Evolutionary conservation across 208 protist species (phyloP).

Genomic region (Endotrypanum monterogeii): DNA sequence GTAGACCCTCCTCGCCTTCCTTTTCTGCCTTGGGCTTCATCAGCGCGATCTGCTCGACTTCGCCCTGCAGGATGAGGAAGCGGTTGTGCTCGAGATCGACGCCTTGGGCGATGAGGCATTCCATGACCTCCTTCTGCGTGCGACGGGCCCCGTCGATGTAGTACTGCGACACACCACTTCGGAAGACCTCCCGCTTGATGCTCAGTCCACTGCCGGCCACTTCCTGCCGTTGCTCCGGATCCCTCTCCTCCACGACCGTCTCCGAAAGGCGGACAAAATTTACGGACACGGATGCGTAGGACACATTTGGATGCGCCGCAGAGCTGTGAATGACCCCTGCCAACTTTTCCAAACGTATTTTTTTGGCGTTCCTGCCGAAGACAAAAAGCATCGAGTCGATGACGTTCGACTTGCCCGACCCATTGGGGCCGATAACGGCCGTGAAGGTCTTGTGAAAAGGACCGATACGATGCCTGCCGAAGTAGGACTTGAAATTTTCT

Average conservation of each 20-base stretch:
- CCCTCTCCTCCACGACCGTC: slow-evolving; percentile 66
- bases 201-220: slow-evolving; percentile 91
- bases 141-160: slow-evolving; percentile 80
- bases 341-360: slow-evolving; percentile 98
- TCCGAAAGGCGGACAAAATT: slow-evolving; percentile 96
- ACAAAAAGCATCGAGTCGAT: slow-evolving; percentile 99
- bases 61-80: slow-evolving; percentile 99
- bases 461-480: slow-evolving; percentile 96
- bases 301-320: slow-evolving; percentile 91
- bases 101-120: slow-evolving; percentile 93
- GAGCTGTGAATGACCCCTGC: slow-evolving; percentile 99
- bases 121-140: slow-evolving; percentile 84
- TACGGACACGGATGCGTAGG: slow-evolving; percentile 95
- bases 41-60: slow-evolving; percentile 99
- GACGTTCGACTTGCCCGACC: slow-evolving; percentile 99
- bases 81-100: slow-evolving; percentile 99
- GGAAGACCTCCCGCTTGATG: slow-evolving; percentile 93
- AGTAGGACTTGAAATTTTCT: slow-evolving; percentile 99
- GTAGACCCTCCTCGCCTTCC: slow-evolving; percentile 97
- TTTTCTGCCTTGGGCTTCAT: slow-evolving; percentile 99
- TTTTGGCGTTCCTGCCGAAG: slow-evolving; percentile 98
- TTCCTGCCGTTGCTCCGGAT: slow-evolving; percentile 83
- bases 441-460: slow-evolving; percentile 99
- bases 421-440: slow-evolving; percentile 99
- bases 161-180: slow-evolving; percentile 96